Percentiles rank a stretch among this genome's conserved stretches.
Conservation (phyloP, 2,329 filamentous ascomycete species). For the Coniochaeta sp. region DNA sequence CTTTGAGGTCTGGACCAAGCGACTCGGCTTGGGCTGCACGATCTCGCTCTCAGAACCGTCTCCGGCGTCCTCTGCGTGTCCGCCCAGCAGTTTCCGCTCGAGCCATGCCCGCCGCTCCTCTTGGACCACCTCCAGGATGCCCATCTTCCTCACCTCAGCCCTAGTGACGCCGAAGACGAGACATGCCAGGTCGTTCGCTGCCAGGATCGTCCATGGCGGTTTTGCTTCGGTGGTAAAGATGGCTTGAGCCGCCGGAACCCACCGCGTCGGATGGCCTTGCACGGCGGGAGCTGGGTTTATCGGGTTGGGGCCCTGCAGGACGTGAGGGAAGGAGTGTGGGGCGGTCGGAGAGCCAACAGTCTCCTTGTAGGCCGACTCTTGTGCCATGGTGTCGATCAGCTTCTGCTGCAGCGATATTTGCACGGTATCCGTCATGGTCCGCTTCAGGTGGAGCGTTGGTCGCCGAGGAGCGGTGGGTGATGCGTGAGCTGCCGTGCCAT, state of each 20-base stretch:
- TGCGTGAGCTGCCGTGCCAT: slow-evolving; percentile 39
- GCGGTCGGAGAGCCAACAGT: slow-evolving; percentile 30
- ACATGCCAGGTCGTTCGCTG: slow-evolving; percentile 93
- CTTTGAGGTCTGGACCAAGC: slow-evolving; percentile 33
- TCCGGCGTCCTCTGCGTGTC: slow-evolving; percentile 41
- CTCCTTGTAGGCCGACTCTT: slow-evolving; percentile 37
- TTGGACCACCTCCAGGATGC: slow-evolving; percentile 90
- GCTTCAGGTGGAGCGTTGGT: slow-evolving; percentile 62
- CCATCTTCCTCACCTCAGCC: slow-evolving; percentile 87
- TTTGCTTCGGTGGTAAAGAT: slow-evolving; percentile 95
- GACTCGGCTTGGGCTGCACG: slow-evolving; percentile 27
- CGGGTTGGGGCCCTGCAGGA: slow-evolving; percentile 35
- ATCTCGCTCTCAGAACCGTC: slow-evolving; percentile 28
- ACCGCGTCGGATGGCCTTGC: slow-evolving; percentile 87
- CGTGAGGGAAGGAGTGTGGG: slow-evolving; percentile 28
- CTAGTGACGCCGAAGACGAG: slow-evolving; percentile 99
- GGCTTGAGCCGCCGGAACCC: slow-evolving; percentile 85
- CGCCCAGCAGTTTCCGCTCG: slow-evolving; percentile 70
- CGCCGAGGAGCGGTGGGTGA: slow-evolving; percentile 50
- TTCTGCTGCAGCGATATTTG: slow-evolving; percentile 71
- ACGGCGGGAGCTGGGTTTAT: slow-evolving; percentile 43
- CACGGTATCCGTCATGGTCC: slow-evolving; percentile 80
- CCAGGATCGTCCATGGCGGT: slow-evolving; percentile 90
- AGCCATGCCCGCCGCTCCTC: slow-evolving; percentile 85
- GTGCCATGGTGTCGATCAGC: slow-evolving; percentile 76